Conservation (phyloP, 2,329 filamentous ascomycete species). For the Fusarium bactridioides region DNA sequence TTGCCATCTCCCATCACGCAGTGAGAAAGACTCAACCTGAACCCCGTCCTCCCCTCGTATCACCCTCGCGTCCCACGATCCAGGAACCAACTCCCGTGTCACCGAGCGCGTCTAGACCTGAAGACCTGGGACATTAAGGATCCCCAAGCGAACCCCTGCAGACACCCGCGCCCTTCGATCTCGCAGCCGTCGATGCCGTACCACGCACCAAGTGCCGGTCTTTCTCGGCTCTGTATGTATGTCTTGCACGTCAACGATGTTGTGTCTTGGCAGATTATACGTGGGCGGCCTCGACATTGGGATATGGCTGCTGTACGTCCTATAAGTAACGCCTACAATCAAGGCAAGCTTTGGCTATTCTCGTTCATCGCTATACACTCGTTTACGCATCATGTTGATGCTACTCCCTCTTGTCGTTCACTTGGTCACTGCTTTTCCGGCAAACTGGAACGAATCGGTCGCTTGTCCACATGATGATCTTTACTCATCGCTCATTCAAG, state of each 20-base stretch:
- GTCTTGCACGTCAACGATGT: background rate
- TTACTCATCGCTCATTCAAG: conserved; percentile 42
- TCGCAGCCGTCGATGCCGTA: conserved; percentile 19
- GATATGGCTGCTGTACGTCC: background rate
- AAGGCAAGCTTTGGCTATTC: background rate
- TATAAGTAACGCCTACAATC: conserved; percentile 30
- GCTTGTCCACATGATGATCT: conserved; percentile 43
- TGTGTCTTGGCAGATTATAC: conserved; percentile 33
- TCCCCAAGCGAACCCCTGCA: conserved; percentile 21
- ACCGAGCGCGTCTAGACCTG: conserved; percentile 5
- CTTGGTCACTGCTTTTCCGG: conserved; percentile 10
- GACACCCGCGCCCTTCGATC: conserved; percentile 24
- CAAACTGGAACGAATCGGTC: conserved; percentile 25
- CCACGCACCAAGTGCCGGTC: conserved; percentile 17
- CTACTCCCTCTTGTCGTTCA: conserved; percentile 18
- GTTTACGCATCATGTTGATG: conserved; percentile 35
- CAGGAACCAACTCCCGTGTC: conserved; percentile 24
- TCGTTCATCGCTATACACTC: conserved; percentile 17
- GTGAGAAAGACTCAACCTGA: conserved; percentile 7
- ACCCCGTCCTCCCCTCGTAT: conserved; percentile 17
- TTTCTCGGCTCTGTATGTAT: conserved; percentile 4
- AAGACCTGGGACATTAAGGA: conserved; percentile 25
- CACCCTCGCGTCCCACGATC: conserved; percentile 33
- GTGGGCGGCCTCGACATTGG: background rate
- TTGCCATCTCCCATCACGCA: background rate